Percentiles rank a stretch among this genome's conserved stretches.
Evolutionary conservation across 78 protist species (phyloP).

Genomic region (Blattamonas nauphoetae): DNA sequence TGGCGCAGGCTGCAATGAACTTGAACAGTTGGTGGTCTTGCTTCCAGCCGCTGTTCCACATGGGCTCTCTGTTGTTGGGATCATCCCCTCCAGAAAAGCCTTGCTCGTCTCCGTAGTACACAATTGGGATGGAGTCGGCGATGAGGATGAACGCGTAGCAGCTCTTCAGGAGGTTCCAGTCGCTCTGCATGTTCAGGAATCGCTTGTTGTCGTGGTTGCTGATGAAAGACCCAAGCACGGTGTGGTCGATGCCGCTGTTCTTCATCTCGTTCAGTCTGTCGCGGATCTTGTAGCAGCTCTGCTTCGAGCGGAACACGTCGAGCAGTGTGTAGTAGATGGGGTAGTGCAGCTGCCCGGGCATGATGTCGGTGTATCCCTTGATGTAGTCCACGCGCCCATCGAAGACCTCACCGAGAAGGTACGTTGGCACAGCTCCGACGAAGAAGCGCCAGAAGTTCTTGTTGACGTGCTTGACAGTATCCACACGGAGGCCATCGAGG

Average conservation of each 20-base stretch:
- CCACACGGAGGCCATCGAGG: slow-evolving; percentile 35
- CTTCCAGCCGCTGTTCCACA: no score
- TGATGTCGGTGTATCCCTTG: neutral
- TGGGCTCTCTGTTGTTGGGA: no score
- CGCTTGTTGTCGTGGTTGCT: no score
- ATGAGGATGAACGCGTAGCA: slow-evolving; percentile 9
- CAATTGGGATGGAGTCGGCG: slow-evolving; percentile 16
- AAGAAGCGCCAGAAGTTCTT: neutral
- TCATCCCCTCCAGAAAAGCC: no score
- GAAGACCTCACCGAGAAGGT: slow-evolving; percentile 25
- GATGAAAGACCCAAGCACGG: slow-evolving; percentile 5
- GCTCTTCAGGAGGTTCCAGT: neutral
- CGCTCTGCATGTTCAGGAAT: slow-evolving; percentile 10
- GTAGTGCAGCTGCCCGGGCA: no score
- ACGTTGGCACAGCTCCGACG: neutral
- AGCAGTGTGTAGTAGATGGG: slow-evolving; percentile 16
- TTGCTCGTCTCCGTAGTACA: no score
- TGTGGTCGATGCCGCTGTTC: neutral
- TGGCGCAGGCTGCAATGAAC: neutral
- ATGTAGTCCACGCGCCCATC: slow-evolving; percentile 24
- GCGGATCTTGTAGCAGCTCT: slow-evolving; percentile 5
- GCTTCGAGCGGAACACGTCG: neutral
- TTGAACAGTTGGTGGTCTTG: neutral
- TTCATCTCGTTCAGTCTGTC: neutral
- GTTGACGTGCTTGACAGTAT: no score